Base-by-base conservation (phyloP, 1,139 yeast genomes). In the Pichia sp. region DNA sequence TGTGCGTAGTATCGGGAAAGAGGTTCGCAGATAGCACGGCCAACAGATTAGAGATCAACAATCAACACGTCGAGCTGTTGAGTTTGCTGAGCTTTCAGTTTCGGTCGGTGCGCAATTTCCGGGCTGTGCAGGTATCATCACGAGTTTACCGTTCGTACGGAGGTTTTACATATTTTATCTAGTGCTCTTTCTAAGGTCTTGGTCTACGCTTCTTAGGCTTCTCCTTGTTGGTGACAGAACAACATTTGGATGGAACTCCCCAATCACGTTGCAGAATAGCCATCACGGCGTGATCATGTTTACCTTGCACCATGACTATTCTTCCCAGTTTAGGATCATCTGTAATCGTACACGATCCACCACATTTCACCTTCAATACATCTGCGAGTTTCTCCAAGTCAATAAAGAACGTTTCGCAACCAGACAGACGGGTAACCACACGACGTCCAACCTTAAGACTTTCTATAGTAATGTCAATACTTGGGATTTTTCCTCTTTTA, bases 271-370 rank as follows among this genome's bases (percentile, higher is more conserved):
- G 76, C 50, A 91, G 69, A 34, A 83, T 63, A 4, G 81, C 82
- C 18, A 73, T 69, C 14, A 87, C 79, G 1, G 77, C 66, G 44
- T 77, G 75, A 15, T 84, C 83, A 61, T 93, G 98, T 3, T 94
- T 88, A 0, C 99, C 99, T 66, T 93, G 98, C 3, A 93, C 95
- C 42, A 81, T 75, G 1, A 91, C 90, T 57, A 87, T 95, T 22
- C 50, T 45, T 11, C 57, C 53, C 11, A 56, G 58, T 3, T 86
- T 83, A 5, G 51, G 46, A 17, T 50, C 49, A 44, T 73, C 71
- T 37, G 75, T 80, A 15, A 88, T 77, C 0, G 96, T 83, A 0
- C 95, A 77, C 0, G 97, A 86, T 0, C 96, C 96, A 18, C 96
- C 93, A 65, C 98, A 93, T 53, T 82, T 81, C 28, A 81, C 80